Evolutionary conservation across 140 eudicot genomes (phyloP).

Genomic region (Bidens hawaiensis): DNA sequence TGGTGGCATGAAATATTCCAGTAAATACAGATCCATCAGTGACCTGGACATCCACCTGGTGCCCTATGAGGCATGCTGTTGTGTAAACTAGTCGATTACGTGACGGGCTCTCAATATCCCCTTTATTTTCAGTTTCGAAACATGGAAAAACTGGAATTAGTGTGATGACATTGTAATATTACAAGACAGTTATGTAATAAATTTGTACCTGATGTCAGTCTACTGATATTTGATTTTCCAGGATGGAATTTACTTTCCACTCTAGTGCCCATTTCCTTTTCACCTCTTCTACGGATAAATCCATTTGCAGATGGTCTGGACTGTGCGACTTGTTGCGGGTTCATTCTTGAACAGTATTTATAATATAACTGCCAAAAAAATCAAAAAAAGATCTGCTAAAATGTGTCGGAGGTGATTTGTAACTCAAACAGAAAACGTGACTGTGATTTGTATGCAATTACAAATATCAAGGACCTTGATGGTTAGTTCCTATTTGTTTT

Average conservation of each 20-base stretch:
- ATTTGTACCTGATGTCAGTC: slow-evolving; percentile 44
- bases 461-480: not conserved
- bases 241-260: slow-evolving; percentile 47
- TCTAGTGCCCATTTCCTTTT: slow-evolving; percentile 58
- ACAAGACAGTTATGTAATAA: not conserved
- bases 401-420: not conserved
- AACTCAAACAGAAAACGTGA: not conserved
- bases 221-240: slow-evolving; percentile 52
- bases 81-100: slow-evolving; percentile 70
- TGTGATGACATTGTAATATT: slow-evolving; percentile 1
- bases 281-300: slow-evolving; percentile 50
- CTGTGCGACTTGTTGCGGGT: slow-evolving; percentile 60
- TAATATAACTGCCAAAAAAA: slow-evolving; percentile 4
- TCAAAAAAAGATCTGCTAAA: not conserved
- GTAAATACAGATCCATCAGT: slow-evolving; percentile 75
- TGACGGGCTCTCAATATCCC: slow-evolving; percentile 49
- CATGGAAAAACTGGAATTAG: slow-evolving; percentile 26
- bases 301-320: slow-evolving; percentile 71
- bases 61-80: slow-evolving; percentile 83
- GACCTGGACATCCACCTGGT: slow-evolving; percentile 87
- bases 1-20: slow-evolving; percentile 80
- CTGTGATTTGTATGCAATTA: not conserved
- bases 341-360: slow-evolving; percentile 43
- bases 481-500: not conserved
- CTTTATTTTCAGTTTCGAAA: slow-evolving; percentile 37